Conservation (phyloP, 805 yeast genomes). For the Metahyphopichia silvanorum region DNA sequence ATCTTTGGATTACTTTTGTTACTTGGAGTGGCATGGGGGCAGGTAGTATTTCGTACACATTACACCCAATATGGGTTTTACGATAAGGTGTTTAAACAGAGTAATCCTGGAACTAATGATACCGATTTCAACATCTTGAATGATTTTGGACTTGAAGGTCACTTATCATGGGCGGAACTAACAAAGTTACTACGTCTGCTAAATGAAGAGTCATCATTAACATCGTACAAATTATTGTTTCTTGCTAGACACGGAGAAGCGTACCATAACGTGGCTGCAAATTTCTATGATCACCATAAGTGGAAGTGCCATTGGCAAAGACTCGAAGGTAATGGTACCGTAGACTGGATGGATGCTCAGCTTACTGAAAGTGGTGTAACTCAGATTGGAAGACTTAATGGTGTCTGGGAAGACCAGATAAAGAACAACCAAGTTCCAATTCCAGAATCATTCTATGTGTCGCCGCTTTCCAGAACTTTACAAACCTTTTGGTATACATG, state of each 20-base stretch:
- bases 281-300: conserved; percentile 8
- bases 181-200: conserved; percentile 9
- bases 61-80: conserved; percentile 7
- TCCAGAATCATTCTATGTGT: conserved; percentile 24
- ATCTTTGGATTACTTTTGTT: no score
- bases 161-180: conserved; percentile 20
- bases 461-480: conserved; percentile 29
- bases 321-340: conserved; percentile 13
- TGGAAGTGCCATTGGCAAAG: conserved; percentile 28
- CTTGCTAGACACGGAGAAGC: conserved; percentile 35
- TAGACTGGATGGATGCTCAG: conserved; percentile 30
- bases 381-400: conserved; percentile 13
- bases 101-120: conserved; percentile 11
- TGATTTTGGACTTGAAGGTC: conserved; percentile 19
- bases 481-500: conserved; percentile 27
- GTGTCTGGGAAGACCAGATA: conserved; percentile 14
- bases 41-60: no score
- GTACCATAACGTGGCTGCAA: conserved; percentile 25
- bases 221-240: conserved; percentile 21
- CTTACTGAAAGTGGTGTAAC: conserved; percentile 19
- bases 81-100: conserved; percentile 17
- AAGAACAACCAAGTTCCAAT: conserved; percentile 13
- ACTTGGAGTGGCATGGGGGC: no score
- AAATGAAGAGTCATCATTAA: conserved; percentile 6
- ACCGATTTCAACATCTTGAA: conserved; percentile 9